Evolutionary conservation across 2,329 filamentous ascomycete species (phyloP).

Genomic region (Corinectria fuckeliana): DNA sequence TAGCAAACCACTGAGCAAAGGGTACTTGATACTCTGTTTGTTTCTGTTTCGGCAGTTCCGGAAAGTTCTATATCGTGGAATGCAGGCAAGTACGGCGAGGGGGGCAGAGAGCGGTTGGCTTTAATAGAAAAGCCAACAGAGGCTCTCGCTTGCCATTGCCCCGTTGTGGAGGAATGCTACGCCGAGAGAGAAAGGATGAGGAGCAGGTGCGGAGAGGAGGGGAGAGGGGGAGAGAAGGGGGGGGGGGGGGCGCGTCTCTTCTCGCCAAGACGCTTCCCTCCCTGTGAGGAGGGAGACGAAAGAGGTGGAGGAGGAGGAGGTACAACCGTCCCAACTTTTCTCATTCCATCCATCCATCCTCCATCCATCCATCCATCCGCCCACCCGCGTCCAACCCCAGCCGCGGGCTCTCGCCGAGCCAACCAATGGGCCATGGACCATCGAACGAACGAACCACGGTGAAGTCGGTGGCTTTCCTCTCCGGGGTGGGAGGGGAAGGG

Average conservation of each 20-base stretch:
- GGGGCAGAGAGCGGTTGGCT: conserved; percentile 13
- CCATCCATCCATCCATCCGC: conserved; percentile 25
- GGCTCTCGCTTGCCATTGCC: conserved; percentile 19
- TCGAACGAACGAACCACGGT: conserved; percentile 23
- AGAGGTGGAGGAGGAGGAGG: background rate
- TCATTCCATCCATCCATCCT: conserved; percentile 2
- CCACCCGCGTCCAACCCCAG: conserved; percentile 27
- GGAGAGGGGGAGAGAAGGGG: conserved; percentile 18
- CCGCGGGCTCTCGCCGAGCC: conserved; percentile 4
- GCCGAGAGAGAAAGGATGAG: conserved; percentile 15
- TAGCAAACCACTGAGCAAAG: conserved; percentile 5
- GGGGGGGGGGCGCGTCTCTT: conserved; percentile 19
- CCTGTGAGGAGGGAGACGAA: background rate
- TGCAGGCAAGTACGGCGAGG: background rate
- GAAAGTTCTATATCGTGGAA: too few species aligned
- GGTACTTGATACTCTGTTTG: background rate
- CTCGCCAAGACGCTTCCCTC: conserved; percentile 20
- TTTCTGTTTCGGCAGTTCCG: too few species aligned
- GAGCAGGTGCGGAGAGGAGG: conserved; percentile 22
- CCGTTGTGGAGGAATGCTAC: conserved; percentile 16
- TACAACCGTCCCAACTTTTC: background rate
- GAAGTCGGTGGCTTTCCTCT: conserved; percentile 1
- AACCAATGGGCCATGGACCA: too few species aligned
- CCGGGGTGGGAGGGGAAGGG: background rate
- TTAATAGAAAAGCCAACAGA: conserved; percentile 27